Percentiles rank a stretch among this genome's conserved stretches.
These are phyloP conservation scores for Fusarium brachygibbosum DNA, from an alignment of 2,329 filamentous ascomycete genomes.

Conservation along the genomic window DNA sequence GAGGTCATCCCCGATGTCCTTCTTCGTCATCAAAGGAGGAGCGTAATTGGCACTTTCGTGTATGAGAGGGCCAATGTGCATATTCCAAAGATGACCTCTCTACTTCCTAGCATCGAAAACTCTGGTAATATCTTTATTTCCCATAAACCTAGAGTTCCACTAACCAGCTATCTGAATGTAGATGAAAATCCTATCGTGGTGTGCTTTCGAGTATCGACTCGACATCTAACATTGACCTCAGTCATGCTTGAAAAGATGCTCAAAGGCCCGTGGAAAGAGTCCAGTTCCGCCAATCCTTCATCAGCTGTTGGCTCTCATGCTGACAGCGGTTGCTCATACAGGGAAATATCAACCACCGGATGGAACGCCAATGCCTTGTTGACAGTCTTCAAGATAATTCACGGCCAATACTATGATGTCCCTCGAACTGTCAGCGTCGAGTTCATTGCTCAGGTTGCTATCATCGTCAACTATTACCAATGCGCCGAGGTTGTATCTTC, in stretches of 20 bases:
- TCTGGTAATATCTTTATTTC: background rate
- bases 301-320: too few relatives aligned
- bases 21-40: too few relatives aligned
- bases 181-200: background rate
- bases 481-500: constrained; percentile 5
- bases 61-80: background rate
- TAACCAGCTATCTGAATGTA: background rate
- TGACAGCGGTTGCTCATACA: too few relatives aligned
- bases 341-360: background rate
- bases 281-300: background rate
- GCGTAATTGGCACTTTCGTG: background rate
- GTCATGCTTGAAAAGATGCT: background rate
- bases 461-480: constrained; percentile 16
- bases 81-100: background rate
- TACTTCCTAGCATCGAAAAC: background rate
- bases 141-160: background rate
- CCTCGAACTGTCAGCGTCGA: background rate
- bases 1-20: background rate
- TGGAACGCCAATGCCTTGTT: constrained; percentile 15
- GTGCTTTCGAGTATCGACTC: background rate
- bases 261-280: background rate
- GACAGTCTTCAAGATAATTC: constrained; percentile 14
- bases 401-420: background rate
- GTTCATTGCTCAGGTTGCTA: background rate
- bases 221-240: background rate